Percentiles rank a stretch among this genome's conserved stretches.
These are phyloP conservation scores for Stephania japonica DNA, from an alignment of 164 flowering plant genomes.

Conservation along the genomic window DNA sequence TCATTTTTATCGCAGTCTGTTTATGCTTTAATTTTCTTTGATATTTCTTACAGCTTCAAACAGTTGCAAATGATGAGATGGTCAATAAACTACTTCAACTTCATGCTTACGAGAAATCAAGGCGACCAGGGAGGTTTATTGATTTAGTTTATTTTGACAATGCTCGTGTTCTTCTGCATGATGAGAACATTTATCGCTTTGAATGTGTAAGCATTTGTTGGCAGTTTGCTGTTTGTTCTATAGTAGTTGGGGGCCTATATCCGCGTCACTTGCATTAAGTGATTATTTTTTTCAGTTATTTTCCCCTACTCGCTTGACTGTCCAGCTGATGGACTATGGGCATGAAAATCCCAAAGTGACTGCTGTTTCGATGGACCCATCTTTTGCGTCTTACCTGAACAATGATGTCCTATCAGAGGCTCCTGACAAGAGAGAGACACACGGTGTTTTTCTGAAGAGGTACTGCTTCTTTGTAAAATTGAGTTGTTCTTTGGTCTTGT, in stretches of 20 bases:
- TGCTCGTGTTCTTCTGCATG: conserved; percentile 81
- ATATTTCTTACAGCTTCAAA: conserved; percentile 60
- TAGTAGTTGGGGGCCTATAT: not conserved
- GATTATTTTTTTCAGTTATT: conserved; percentile 44
- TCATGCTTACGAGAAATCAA: conserved; percentile 75
- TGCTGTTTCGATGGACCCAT: conserved; percentile 76
- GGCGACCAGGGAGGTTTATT: conserved; percentile 53
- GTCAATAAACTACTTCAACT: conserved; percentile 91
- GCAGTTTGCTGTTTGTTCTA: not conserved
- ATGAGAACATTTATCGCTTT: conserved; percentile 77
- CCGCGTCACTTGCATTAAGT: not conserved
- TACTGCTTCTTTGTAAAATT: conserved; percentile 15
- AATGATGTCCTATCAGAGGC: conserved; percentile 58
- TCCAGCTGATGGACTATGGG: conserved; percentile 82
- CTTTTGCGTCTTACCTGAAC: conserved; percentile 64
- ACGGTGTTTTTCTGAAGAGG: conserved; percentile 68
- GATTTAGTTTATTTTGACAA: conserved; percentile 84
- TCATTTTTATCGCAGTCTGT: too few species aligned
- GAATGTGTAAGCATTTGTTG: conserved; percentile 61
- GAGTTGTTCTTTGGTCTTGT: not conserved
- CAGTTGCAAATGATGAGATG: conserved; percentile 73
- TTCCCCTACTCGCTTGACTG: conserved; percentile 49
- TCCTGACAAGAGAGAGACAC: conserved; percentile 46
- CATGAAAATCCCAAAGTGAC: conserved; percentile 74
- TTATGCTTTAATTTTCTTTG: not conserved